These are phyloP conservation scores for Plenodomus biglobosus DNA, from an alignment of 2,329 filamentous ascomycete species.

Conservation along the genomic window DNA sequence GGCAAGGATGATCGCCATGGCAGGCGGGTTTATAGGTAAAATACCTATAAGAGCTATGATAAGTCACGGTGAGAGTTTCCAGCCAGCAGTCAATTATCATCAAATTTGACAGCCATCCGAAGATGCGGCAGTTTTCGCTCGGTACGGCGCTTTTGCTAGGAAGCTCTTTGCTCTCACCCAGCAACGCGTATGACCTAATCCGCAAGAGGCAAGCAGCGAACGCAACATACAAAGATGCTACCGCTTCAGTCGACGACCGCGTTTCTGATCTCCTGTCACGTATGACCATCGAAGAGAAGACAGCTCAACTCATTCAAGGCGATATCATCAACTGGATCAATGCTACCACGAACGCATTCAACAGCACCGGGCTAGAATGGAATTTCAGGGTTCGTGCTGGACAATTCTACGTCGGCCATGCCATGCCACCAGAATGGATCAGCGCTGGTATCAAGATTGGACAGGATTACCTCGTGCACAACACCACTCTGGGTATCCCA, in stretches of 20 bases:
- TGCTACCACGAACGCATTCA: constrained; percentile 66
- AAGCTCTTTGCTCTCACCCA: constrained; percentile 14
- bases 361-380: constrained; percentile 65
- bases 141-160: constrained; percentile 20
- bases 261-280: constrained; percentile 67
- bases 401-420: constrained; percentile 71
- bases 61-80: background rate
- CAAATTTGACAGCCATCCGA: background rate
- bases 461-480: constrained; percentile 69
- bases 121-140: constrained; percentile 15
- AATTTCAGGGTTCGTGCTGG: constrained; percentile 69
- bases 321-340: constrained; percentile 76
- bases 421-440: constrained; percentile 64
- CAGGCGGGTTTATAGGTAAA: background rate
- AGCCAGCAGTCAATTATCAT: background rate
- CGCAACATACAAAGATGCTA: constrained; percentile 63
- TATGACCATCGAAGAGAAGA: constrained; percentile 76
- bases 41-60: constrained; percentile 14
- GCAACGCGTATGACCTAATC: constrained; percentile 27
- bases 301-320: constrained; percentile 63
- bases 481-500: constrained; percentile 68
- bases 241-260: constrained; percentile 63
- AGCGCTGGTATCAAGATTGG: constrained; percentile 63
- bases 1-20: background rate
- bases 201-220: constrained; percentile 33